Conservation (phyloP, 768 basidiomycete species). For the Mycena epipterygia region DNA sequence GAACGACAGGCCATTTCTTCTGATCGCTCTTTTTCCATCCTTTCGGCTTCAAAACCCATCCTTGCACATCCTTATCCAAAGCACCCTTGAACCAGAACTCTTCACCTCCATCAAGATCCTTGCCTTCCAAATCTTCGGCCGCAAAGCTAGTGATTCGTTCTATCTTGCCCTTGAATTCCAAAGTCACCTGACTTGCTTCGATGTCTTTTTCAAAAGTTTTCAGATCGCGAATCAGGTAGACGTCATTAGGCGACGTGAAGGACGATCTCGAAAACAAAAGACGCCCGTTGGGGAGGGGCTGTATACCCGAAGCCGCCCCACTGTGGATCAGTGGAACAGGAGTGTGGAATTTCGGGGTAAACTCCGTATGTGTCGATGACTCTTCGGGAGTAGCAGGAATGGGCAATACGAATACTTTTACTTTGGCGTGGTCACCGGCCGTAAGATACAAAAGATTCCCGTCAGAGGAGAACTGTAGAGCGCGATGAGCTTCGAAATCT, state of each 20-base stretch:
- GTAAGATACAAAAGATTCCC: constrained; percentile 79
- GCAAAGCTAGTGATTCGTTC: constrained; percentile 78
- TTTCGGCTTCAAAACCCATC: constrained; percentile 86
- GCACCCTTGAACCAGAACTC: constrained; percentile 95
- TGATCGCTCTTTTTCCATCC: constrained; percentile 76
- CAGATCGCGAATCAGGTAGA: constrained; percentile 71
- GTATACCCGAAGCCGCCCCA: constrained; percentile 72
- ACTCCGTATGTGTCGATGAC: constrained; percentile 67
- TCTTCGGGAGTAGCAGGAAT: constrained; percentile 71
- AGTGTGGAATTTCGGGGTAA: constrained; percentile 58
- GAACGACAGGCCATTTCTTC: constrained; percentile 84
- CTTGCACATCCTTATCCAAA: constrained; percentile 80
- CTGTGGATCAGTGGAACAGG: constrained; percentile 73
- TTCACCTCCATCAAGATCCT: constrained; percentile 73
- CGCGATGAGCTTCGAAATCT: constrained; percentile 4
- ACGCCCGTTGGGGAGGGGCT: constrained; percentile 69
- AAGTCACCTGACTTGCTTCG: constrained; percentile 43
- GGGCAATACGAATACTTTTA: constrained; percentile 80
- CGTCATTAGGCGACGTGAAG: constrained; percentile 84
- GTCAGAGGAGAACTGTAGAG: constrained; percentile 78
- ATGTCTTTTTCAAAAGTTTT: constrained; percentile 59
- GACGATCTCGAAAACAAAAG: constrained; percentile 83
- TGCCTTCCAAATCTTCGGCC: constrained; percentile 65
- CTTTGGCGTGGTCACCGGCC: constrained; percentile 82
- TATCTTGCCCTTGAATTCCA: constrained; percentile 51